These are phyloP conservation scores for Plantago major DNA, from an alignment of 257 asterid genomes.

Conservation along the genomic window DNA sequence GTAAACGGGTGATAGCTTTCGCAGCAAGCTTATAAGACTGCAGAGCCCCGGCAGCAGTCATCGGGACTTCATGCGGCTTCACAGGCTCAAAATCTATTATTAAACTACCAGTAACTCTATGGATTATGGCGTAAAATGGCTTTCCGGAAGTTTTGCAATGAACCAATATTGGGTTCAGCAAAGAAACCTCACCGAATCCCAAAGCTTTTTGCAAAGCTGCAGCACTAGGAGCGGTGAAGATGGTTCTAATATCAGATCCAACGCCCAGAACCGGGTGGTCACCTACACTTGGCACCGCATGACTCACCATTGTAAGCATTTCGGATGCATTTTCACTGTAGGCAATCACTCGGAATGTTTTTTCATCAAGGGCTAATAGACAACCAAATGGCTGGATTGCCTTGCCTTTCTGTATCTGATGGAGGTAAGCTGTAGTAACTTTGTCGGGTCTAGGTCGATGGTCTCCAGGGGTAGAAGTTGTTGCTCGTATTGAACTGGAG, in stretches of 20 bases:
- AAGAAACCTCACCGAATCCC: conserved; percentile 83
- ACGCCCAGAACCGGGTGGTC: conserved; percentile 53
- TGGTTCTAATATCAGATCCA: conserved; percentile 47
- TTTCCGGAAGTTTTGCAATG: conserved; percentile 95
- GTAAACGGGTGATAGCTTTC: conserved; percentile 86
- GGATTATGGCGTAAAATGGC: conserved; percentile 91
- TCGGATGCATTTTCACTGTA: conserved; percentile 61
- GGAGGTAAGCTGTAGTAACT: conserved; percentile 51
- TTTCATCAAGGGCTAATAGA: conserved; percentile 55
- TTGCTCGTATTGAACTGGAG: conserved; percentile 43
- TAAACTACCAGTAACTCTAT: conserved; percentile 81
- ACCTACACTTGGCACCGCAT: conserved; percentile 58
- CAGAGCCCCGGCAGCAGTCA: conserved; percentile 98
- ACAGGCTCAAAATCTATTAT: conserved; percentile 95
- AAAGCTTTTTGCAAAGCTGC: conserved; percentile 54
- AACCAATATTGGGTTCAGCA: conserved; percentile 76
- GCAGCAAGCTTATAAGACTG: conserved; percentile 95
- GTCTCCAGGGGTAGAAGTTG: conserved; percentile 24
- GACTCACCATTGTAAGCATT: conserved; percentile 55
- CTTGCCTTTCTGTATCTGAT: conserved; percentile 56
- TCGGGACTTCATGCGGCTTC: conserved; percentile 89
- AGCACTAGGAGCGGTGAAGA: conserved; percentile 58
- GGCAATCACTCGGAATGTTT: conserved; percentile 53
- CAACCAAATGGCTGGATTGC: conserved; percentile 62
- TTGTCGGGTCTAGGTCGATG: conserved; percentile 39